phyloP scores from a whole-genome alignment of 371 early-diverging fungal genomes.

The Syncephalastrum contaminatum region DNA sequence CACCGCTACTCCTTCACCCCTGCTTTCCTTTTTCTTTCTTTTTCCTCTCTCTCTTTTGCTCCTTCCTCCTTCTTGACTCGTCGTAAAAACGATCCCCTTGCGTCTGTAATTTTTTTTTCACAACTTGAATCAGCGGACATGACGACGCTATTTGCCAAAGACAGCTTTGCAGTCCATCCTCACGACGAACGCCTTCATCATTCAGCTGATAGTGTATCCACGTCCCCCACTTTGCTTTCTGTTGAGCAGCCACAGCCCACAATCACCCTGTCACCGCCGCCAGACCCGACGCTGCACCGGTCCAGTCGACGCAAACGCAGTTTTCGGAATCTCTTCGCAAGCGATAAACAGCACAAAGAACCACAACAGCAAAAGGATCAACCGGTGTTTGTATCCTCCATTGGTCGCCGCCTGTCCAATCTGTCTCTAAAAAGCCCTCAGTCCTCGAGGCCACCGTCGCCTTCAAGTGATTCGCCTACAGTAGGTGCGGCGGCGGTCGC shows the following conservation, averaged over 20 bases:
- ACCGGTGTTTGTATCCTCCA: conserved; percentile 2
- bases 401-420: conserved; percentile 14
- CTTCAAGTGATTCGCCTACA: conserved; percentile 6
- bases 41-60: neutral
- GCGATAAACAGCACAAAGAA: conserved; percentile 7
- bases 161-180: neutral
- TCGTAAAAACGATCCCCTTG: too few relatives aligned
- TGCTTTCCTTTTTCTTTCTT: neutral
- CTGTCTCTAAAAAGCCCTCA: conserved; percentile 10
- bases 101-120: too few relatives aligned
- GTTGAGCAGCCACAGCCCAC: conserved; percentile 16
- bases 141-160: conserved; percentile 8
- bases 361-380: conserved; percentile 1
- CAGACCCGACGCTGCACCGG: neutral
- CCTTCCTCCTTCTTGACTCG: neutral
- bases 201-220: neutral
- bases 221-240: neutral
- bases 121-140: neutral
- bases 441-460: conserved; percentile 16
- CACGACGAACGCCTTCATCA: conserved; percentile 1
- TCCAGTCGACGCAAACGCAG: conserved; percentile 17
- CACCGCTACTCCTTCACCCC: neutral
- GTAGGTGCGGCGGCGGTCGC: conserved; percentile 21
- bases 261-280: conserved; percentile 21
- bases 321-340: conserved; percentile 12